Percentiles rank a stretch among this genome's conserved stretches.
Evolutionary conservation across 2,329 filamentous ascomycete genomes (phyloP).

Genomic region (Stagonosporopsis chrysanthemi): DNA sequence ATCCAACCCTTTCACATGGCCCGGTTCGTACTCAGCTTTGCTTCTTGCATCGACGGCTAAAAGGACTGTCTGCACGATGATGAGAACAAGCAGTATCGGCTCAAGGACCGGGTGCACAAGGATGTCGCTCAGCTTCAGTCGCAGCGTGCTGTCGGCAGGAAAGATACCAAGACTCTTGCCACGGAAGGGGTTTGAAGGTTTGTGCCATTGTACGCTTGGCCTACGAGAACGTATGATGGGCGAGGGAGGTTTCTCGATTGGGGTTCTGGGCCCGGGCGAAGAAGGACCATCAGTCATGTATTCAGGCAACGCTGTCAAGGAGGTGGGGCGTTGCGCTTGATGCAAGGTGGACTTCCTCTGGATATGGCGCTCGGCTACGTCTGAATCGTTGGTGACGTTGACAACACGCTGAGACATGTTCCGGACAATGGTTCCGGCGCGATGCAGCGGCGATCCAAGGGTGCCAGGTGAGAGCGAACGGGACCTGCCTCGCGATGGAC

Average conservation of each 20-base stretch:
- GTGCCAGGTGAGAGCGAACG: constrained; percentile 56
- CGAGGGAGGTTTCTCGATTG: constrained; percentile 51
- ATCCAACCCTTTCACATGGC: constrained; percentile 56
- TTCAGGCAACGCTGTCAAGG: constrained; percentile 61
- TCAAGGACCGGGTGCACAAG: constrained; percentile 88
- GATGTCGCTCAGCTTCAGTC: constrained; percentile 79
- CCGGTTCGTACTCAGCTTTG: constrained; percentile 69
- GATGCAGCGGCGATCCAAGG: constrained; percentile 56
- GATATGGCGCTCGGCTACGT: constrained; percentile 77
- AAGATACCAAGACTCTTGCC: constrained; percentile 89
- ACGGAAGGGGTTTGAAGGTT: constrained; percentile 74
- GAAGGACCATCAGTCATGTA: constrained; percentile 55
- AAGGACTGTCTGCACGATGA: constrained; percentile 87
- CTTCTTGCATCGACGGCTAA: constrained; percentile 82
- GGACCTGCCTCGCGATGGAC: constrained; percentile 54
- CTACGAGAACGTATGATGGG: constrained; percentile 30
- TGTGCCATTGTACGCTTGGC: constrained; percentile 54
- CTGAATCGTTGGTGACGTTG: constrained; percentile 92
- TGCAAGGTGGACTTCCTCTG: constrained; percentile 67
- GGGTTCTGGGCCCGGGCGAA: constrained; percentile 35
- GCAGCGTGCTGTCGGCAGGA: constrained; percentile 75
- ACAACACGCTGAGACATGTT: constrained; percentile 97
- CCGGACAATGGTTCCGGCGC: constrained; percentile 60
- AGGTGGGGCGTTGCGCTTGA: constrained; percentile 60
- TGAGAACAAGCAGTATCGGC: constrained; percentile 83